Conservation (phyloP, 805 yeast species). For the Yarrowia divulgata region DNA sequence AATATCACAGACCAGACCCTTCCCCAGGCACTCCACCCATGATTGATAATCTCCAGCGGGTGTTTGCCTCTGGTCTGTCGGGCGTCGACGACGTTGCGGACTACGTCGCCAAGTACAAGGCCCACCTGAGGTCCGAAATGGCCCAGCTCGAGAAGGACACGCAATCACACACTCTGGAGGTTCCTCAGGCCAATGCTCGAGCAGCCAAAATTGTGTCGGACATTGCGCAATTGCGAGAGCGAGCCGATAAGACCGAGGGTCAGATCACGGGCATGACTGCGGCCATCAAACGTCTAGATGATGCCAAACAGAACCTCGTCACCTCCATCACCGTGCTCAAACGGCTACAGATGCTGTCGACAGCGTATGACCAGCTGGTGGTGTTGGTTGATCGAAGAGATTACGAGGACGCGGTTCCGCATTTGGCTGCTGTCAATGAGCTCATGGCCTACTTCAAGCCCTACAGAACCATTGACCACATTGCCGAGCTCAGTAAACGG, state of each 20-base stretch:
- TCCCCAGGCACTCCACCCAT: conserved; percentile 9
- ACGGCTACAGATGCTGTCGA: conserved; percentile 83
- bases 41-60: conserved; percentile 34
- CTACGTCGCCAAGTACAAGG: conserved; percentile 61
- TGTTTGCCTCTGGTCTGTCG: conserved; percentile 50
- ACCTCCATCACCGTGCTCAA: conserved; percentile 85
- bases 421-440: conserved; percentile 75
- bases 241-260: conserved; percentile 63
- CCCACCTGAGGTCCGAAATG: conserved; percentile 53
- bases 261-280: conserved; percentile 74
- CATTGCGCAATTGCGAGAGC: conserved; percentile 57
- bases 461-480: conserved; percentile 82
- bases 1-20: conserved; percentile 4
- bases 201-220: conserved; percentile 52
- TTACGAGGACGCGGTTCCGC: conserved; percentile 62
- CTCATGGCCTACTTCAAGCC: conserved; percentile 75
- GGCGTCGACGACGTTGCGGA: conserved; percentile 60
- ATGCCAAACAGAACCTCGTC: conserved; percentile 82
- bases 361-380: conserved; percentile 70
- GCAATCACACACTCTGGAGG: conserved; percentile 43
- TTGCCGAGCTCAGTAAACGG: conserved; percentile 67
- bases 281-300: conserved; percentile 79
- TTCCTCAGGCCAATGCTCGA: conserved; percentile 49
- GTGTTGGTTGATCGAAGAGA: conserved; percentile 56
- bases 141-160: conserved; percentile 50